Percentiles rank a stretch among this genome's conserved stretches.
Conservation (phyloP, 75 land plant species). For the Cryptomeria japonica region DNA sequence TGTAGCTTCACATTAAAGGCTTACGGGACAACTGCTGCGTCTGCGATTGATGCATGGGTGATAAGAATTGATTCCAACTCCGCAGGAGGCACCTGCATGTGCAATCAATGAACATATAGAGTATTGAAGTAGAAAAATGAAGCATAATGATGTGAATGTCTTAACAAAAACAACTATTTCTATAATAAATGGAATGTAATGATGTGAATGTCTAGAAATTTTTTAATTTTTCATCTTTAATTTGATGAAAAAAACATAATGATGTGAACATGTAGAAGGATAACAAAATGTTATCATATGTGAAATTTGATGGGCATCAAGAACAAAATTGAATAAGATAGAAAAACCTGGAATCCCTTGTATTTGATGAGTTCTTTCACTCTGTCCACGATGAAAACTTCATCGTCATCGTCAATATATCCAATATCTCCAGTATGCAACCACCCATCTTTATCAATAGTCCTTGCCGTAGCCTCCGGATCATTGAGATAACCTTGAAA, state of each 20-base stretch:
- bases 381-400: slow-evolving; percentile 83
- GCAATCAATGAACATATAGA: not conserved
- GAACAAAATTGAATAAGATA: not conserved
- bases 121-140: not conserved
- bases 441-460: slow-evolving; percentile 84
- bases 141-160: too few relatives aligned
- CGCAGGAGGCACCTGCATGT: slow-evolving; percentile 79
- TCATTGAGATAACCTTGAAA: slow-evolving; percentile 77
- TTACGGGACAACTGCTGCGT: slow-evolving; percentile 96
- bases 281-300: too few relatives aligned
- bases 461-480: slow-evolving; percentile 63
- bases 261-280: too few relatives aligned
- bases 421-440: slow-evolving; percentile 91
- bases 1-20: slow-evolving; percentile 5
- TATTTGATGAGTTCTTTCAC: slow-evolving; percentile 88
- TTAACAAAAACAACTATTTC: too few relatives aligned
- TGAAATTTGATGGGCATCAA: not conserved
- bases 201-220: too few relatives aligned
- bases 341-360: slow-evolving; percentile 81
- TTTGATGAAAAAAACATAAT: too few relatives aligned
- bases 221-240: too few relatives aligned
- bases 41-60: slow-evolving; percentile 60
- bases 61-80: slow-evolving; percentile 74
- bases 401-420: slow-evolving; percentile 83
- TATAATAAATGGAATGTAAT: too few relatives aligned